phyloP scores from a whole-genome alignment of 164 flowering plant genomes.

The Annona cherimola region DNA sequence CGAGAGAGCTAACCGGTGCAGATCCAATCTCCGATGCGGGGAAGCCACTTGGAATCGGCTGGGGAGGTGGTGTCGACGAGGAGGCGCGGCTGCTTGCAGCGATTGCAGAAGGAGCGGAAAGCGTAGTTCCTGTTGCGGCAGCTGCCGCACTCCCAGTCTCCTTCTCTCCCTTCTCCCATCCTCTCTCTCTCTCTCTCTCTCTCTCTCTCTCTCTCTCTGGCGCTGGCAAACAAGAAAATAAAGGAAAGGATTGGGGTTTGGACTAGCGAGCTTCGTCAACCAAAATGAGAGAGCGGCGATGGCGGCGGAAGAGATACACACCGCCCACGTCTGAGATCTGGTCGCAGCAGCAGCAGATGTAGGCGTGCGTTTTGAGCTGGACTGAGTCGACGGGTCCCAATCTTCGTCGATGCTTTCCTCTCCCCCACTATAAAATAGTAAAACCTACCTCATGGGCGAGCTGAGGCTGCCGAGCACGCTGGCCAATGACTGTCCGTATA shows the following conservation, averaged over 20 bases:
- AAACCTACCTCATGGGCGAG: too few relatives aligned
- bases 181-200: constrained; percentile 2
- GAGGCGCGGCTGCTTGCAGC: constrained; percentile 92
- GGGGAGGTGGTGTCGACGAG: constrained; percentile 83
- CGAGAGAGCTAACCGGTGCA: constrained; percentile 51
- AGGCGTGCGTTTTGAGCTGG: too few relatives aligned
- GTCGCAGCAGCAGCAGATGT: background rate
- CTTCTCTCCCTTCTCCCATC: constrained; percentile 79
- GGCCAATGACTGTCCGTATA: too few relatives aligned
- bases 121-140: constrained; percentile 90
- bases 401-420: too few relatives aligned
- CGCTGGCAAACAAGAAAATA: background rate
- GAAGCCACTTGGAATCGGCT: constrained; percentile 88
- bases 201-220: background rate
- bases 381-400: too few relatives aligned
- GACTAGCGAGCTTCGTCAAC: background rate
- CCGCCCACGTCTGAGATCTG: background rate
- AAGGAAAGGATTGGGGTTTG: background rate
- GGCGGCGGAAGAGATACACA: background rate
- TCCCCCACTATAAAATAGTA: too few relatives aligned
- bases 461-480: too few relatives aligned
- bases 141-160: constrained; percentile 91
- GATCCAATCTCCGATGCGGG: constrained; percentile 94
- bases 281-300: background rate
- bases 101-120: constrained; percentile 79